Base-by-base conservation (phyloP, 805 yeast species). In the Metschnikowia noctiluminum region DNA sequence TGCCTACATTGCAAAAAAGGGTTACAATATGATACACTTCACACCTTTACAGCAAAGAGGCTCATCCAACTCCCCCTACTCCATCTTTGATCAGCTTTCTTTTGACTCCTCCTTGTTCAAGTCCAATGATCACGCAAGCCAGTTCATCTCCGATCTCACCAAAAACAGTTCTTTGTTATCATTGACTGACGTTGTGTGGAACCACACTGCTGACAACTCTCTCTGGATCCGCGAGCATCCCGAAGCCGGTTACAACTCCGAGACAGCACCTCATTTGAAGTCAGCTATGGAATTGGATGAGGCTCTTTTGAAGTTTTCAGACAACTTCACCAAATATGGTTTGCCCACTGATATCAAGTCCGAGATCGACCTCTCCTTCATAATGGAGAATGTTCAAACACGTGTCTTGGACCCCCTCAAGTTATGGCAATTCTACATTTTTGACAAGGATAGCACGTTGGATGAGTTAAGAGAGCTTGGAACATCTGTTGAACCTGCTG, bases 1-100 rank as follows among this genome's bases (percentile, higher is more conserved):
- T 50, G 63, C 65, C 1, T 78, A 78, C 40, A 78, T 92, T 40
- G 68, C 84, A 13, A 63, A 68, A 8, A 94, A 94, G 66, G 91
- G 94, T 16, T 92, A 92, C 71, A 94, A 94, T 66, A 89, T 92
- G 97, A 74, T 94, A 39, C 99, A 92, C 71, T 92, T 92, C 65
- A 91, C 97, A 6, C 99, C 99, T 0, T 73, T 92, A 57, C 97
- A 92, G 67, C 70, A 83, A 54, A 77, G 98, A 48, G 99, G 99
- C 32, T 85, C 77, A 52, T 87, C 96, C 1, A 80, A 91, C 64
- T 91, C 97, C 7, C 99, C 99, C 0, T 92, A 91, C 63, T 88
- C 97, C 3, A 89, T 92, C 46, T 84, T 70, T 58, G 97, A 92
- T 64, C 98, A 94, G 67, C 76, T 89, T 51, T 65, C 61, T 27